Base-by-base conservation (phyloP, 129 eudicot species). In the Escallonia rubra region DNA sequence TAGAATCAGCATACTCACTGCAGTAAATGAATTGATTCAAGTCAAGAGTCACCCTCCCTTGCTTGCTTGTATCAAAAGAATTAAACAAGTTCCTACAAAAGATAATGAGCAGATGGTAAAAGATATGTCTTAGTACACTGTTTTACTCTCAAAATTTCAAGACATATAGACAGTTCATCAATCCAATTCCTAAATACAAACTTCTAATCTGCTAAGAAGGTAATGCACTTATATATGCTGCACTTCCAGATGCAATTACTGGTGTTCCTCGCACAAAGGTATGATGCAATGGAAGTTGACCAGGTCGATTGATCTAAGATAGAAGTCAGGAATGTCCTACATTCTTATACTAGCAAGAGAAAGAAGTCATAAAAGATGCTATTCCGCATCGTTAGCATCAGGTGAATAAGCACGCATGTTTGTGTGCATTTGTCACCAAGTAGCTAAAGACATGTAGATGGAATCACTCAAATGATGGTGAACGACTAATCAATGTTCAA, bases 41-140 rank as follows among this genome's bases (percentile, higher is more conserved):
- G 78, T 91, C 97, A 68, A 91, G 97, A 60, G 89, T 85, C 76
- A 88, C 93, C 74, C 96, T 83, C 71, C 97, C 96, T 78, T 91
- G 97, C 79, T 88, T 91, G 76, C 86, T 82, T 16, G 97, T 81
- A 75, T 88, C 97, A 48, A 91, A 91, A 70, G 97, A 91, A 80
- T 83, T 79, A 57, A 91, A 87, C 51, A 91, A 86, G 74, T 91
- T 88, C 86, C 97, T 91, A 78, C 66, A 73, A 47, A 69, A 56
- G 13, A 63, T 39, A 65, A 49, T 23, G 47, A 76, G 4, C 63
- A 49, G 55, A 79, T 44, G 16, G 9, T 10, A 58, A 49, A 49
- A 62, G 63, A 10, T 14, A 50, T 43, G 11, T 39, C 46, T n/a
- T 3, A 12, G 3, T 65, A 50, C 34, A 23, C 34, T 0, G 0